phyloP scores from a whole-genome alignment of 2,329 filamentous ascomycete genomes.

The Monosporascus sp. region DNA sequence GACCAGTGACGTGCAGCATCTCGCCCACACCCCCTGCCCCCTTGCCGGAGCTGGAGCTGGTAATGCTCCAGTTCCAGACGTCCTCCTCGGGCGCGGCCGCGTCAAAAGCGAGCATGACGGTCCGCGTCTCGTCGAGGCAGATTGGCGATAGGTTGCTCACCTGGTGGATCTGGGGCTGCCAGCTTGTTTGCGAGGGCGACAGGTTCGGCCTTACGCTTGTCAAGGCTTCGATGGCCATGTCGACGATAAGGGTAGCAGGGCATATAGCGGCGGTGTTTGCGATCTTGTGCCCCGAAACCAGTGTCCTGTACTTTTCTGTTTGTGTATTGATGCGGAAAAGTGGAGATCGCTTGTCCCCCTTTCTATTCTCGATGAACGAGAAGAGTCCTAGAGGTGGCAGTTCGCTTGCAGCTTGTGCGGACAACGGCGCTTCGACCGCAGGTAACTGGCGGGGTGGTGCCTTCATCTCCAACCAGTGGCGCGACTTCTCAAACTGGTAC shows the following conservation, averaged over 20 bases:
- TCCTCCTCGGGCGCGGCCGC: conserved; percentile 9
- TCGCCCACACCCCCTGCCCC: conserved; percentile 6
- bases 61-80: no score
- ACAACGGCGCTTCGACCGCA: conserved; percentile 1
- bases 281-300: conserved; percentile 34
- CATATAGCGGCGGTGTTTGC: conserved; percentile 31
- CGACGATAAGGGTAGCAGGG: conserved; percentile 31
- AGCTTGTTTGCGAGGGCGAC: not conserved
- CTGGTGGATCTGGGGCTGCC: conserved; percentile 20
- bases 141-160: conserved; percentile 12
- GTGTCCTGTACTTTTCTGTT: conserved; percentile 25
- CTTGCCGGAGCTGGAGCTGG: not conserved
- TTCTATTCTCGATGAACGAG: conserved; percentile 25
- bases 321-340: conserved; percentile 37
- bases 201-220: conserved; percentile 23
- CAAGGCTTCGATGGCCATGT: conserved; percentile 27
- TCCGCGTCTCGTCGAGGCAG: conserved; percentile 10
- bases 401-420: conserved; percentile 2
- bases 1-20: conserved; percentile 11
- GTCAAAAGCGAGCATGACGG: conserved; percentile 8
- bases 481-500: conserved; percentile 35
- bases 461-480: conserved; percentile 33
- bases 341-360: conserved; percentile 17
- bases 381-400: conserved; percentile 14
- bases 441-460: conserved; percentile 5